Conservation (phyloP, 225 moss, liverwort and hornwort species). For the Polytrichum formosum region DNA sequence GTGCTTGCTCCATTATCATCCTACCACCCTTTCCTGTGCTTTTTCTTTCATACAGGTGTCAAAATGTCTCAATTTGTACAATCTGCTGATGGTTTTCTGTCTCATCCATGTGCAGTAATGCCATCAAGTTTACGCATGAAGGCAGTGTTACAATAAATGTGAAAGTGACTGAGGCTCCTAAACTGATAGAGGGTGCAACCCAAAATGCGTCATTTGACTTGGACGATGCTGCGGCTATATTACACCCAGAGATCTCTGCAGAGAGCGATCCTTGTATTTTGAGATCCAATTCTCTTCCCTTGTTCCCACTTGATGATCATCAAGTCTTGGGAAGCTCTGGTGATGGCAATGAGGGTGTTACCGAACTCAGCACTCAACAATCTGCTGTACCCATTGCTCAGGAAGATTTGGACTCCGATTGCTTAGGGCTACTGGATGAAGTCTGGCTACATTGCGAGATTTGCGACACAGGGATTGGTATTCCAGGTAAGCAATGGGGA, state of each 20-base stretch:
- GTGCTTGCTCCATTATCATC: constrained; percentile 12
- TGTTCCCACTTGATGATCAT: not conserved
- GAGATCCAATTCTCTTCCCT: not conserved
- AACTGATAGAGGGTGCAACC: not conserved
- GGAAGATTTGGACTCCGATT: not conserved
- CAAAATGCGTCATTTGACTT: not conserved
- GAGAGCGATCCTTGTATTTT: not conserved
- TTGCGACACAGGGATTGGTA: constrained; percentile 56
- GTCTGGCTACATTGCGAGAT: constrained; percentile 58
- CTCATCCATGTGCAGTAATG: constrained; percentile 27
- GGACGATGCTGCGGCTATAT: no score
- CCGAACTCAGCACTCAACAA: constrained; percentile 11
- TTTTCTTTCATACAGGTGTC: not conserved
- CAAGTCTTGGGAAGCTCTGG: not conserved
- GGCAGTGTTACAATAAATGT: constrained; percentile 40
- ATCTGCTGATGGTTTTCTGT: not conserved
- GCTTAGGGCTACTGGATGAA: not conserved
- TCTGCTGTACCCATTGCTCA: not conserved
- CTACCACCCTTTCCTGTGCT: not conserved
- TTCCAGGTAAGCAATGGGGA: constrained; percentile 35
- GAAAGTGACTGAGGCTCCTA: constrained; percentile 4
- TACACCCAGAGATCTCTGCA: no score
- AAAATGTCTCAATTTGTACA: not conserved
- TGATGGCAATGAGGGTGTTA: constrained; percentile 1
- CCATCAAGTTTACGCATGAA: constrained; percentile 45